Evolutionary conservation across 1,284 basidiomycete species (phyloP).

Genomic region (Irpex lacteus): DNA sequence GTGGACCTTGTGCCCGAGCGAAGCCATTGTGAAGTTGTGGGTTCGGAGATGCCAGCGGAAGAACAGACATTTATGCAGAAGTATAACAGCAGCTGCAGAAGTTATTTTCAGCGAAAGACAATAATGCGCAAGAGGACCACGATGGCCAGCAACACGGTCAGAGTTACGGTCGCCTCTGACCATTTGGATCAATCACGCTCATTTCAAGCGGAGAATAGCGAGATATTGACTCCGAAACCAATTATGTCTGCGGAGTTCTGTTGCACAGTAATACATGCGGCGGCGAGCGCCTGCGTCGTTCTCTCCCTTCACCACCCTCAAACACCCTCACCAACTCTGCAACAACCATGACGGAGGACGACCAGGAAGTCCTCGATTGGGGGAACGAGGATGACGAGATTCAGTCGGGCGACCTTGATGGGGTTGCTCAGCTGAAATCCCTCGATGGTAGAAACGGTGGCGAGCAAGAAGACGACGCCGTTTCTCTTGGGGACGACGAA

Average conservation of each 20-base stretch:
- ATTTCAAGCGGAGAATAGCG: neutral
- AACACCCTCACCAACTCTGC: conserved; percentile 9
- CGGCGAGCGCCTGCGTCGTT: conserved; percentile 1
- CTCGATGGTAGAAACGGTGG: conserved; percentile 15
- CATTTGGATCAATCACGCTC: neutral
- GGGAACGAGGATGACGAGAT: conserved; percentile 66
- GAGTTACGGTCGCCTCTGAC: neutral
- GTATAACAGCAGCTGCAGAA: conserved; percentile 35
- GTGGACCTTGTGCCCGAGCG: conserved; percentile 10
- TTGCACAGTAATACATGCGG: neutral
- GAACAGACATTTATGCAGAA: conserved; percentile 54
- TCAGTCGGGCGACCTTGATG: conserved; percentile 17
- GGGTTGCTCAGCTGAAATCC: conserved; percentile 7
- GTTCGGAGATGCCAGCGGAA: conserved; percentile 48
- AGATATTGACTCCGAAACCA: neutral
- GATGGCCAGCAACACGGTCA: neutral
- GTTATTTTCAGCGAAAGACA: neutral
- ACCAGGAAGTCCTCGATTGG: conserved; percentile 72
- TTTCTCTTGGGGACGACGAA: conserved; percentile 71
- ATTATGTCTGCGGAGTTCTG: neutral
- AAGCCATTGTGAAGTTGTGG: conserved; percentile 17
- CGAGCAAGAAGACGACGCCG: conserved; percentile 57
- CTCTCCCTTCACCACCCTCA: conserved; percentile 4
- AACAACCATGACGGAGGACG: conserved; percentile 55
- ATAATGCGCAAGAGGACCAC: neutral